Evolutionary conservation across 2,329 filamentous ascomycete species (phyloP).

Genomic region (Alternaria conjuncta): DNA sequence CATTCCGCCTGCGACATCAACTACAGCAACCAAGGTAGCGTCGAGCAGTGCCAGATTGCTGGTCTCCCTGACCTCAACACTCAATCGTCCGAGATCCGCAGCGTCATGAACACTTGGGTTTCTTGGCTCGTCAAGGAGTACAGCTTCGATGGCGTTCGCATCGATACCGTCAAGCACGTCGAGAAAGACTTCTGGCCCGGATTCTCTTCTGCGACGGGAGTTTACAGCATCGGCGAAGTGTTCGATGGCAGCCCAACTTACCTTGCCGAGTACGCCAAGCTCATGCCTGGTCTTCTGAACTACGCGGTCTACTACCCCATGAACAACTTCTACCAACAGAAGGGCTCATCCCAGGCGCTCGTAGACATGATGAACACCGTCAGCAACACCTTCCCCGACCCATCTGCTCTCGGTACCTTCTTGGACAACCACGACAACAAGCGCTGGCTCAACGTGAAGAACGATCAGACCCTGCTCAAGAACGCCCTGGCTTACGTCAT

Average conservation of each 20-base stretch:
- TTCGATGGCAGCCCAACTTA: conserved; percentile 61
- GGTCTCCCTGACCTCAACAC: conserved; percentile 41
- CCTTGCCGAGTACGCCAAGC: conserved; percentile 59
- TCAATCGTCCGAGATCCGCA: conserved; percentile 28
- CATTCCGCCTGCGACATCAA: conserved; percentile 37
- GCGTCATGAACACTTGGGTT: conserved; percentile 38
- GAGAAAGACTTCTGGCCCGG: conserved; percentile 64
- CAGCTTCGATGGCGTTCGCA: conserved; percentile 61
- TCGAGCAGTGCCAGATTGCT: conserved; percentile 42
- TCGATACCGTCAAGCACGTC: conserved; percentile 69
- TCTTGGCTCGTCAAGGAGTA: conserved; percentile 40
- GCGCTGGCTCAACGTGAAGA: conserved; percentile 47
- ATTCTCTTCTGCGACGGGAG: conserved; percentile 62
- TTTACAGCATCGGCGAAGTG: conserved; percentile 68
- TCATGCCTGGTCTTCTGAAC: conserved; percentile 67
- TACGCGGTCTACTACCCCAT: conserved; percentile 59
- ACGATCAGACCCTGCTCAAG: conserved; percentile 45
- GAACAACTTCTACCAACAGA: conserved; percentile 47
- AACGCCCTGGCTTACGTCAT: conserved; percentile 50
- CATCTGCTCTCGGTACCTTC: conserved; percentile 47
- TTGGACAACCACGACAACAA: conserved; percentile 51
- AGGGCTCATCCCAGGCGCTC: conserved; percentile 37
- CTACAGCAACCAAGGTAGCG: conserved; percentile 39
- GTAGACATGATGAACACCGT: conserved; percentile 47
- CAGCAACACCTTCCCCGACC: conserved; percentile 39